Evolutionary conservation across 2,329 filamentous ascomycete species (phyloP), one percentile per base, ranked within the genome.

Genomic region (Pseudocercospora eumusae): DNA sequence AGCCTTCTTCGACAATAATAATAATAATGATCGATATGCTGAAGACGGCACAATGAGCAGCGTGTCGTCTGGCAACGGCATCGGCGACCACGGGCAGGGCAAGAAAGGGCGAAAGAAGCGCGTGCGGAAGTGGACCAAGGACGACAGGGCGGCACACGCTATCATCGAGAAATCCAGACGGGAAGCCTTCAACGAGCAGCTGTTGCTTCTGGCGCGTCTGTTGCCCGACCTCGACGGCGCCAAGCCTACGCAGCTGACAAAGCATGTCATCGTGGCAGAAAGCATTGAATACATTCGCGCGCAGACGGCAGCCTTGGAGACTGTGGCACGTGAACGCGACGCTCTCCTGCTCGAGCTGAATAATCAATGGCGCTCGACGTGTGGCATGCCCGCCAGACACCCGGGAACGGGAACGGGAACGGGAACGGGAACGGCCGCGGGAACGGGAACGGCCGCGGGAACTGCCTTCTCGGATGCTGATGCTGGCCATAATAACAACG

Each of bases 221-320:
- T 28, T 64, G 21, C 64, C 64, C 18, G 36, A 45, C 4, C 60
- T 66, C 31, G 60, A 61, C 33, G 56, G 44, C 23, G 56, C 61
- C 49, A 62, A 62, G 49, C 55, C 61, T 36, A 61, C 59, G n/a
- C 62, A 62, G 36, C 62, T 66, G 3, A 64, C 64, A 3, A 66
- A 66, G 42, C 61, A 64, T 23, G 62, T 61, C n/a, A 61, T 66
- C 6, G 64, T 66, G 4, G 49, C 62, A 8, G 62, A 62, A 21
- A 61, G 57, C 42, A 55, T 66, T 8, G 50, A 62, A 28, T 57
- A 66, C 23, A 60, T 59, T 36, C 42, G 60, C n/a, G 21, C 31
- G n/a, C 42, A 40, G 56, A 13, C 20, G 13, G 36, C 33, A n/a
- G 36, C 54, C 25, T 21, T 28, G 2, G 15, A 27, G 6, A 25